A percentile compares a stretch with the other conserved stretches of the same genome.
These are phyloP conservation scores for Clarireedia sp. DNA, from an alignment of 2,329 filamentous ascomycete genomes.

Conservation along the genomic window DNA sequence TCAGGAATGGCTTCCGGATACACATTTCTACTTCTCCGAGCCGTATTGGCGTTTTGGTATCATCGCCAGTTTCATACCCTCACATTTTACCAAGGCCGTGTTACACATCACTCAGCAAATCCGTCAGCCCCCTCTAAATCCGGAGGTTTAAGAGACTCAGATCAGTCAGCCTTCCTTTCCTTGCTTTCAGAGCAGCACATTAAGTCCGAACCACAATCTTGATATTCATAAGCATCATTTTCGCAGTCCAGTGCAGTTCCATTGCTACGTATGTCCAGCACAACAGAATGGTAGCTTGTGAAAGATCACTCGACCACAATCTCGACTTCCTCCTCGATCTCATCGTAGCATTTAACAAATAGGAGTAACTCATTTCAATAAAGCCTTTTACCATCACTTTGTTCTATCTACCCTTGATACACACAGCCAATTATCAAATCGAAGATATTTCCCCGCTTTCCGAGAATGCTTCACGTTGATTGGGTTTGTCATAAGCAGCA, in stretches of 20 bases:
- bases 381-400: no score
- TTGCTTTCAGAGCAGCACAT: not conserved
- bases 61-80: not conserved
- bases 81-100: slow-evolving; percentile 12
- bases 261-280: no score
- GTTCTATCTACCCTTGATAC: no score
- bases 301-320: no score
- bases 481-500: no score
- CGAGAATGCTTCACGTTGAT: no score
- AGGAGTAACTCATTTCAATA: no score
- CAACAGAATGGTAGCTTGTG: no score
- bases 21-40: not conserved
- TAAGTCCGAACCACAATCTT: slow-evolving; percentile 1
- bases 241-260: not conserved
- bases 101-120: not conserved
- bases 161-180: not conserved
- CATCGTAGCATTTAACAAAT: no score
- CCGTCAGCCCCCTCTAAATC: slow-evolving; percentile 6
- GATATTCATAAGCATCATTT: slow-evolving; percentile 12
- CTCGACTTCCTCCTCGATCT: no score
- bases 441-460: no score
- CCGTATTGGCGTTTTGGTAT: not conserved
- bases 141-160: not conserved
- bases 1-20: not conserved
- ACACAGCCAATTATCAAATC: no score